Base-by-base conservation (phyloP, 345 rosid species). In the Cochlearia excelsa region DNA sequence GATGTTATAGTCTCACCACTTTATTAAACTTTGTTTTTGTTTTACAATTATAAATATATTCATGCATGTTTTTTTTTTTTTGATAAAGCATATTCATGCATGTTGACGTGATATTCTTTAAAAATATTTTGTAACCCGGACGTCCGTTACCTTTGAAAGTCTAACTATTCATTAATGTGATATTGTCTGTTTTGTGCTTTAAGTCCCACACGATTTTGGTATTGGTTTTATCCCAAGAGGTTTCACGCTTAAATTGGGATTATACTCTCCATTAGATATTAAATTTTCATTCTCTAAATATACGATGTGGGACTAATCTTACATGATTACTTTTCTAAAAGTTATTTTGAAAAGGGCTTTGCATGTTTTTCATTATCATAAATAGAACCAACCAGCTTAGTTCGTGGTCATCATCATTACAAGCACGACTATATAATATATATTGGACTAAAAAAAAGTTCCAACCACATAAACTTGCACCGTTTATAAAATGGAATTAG, bases 401-500 rank as follows among this genome's bases (percentile, higher is more conserved):
- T 65, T 16, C 65, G 59, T 71, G 61, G 55, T 64, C 50, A 64
- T 70, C 43, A 64, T 64, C 49, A 70, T 64, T 41, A 41, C 44
- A 11, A 65, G 56, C 59, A 49, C 31, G 60, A 71, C 56, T 46
- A 54, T 31, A n/a, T 34, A 39, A 5, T 28, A 45, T 46, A 53
- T 16, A 16, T 16, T 51, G 66, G 50, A 64, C 65, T 16, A 16
- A 40, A 58, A 39, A 52, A 59, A 46, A 71, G 66, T 46, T 51
- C 45, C 61, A 70, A 64, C 66, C 70, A 58, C 66, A 58, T 40
- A 57, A 43, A 65, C 40, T 31, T 57, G 6, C 46, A 65, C 33
- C 51, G 66, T 64, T 58, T 71, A 71, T 71, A 71, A 65, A 74
- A 67, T 55, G 57, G 55, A 59, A 65, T 53, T 40, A 54, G 69